Conservation (phyloP, 306 rosid species). For the Prunus kanzakura region DNA sequence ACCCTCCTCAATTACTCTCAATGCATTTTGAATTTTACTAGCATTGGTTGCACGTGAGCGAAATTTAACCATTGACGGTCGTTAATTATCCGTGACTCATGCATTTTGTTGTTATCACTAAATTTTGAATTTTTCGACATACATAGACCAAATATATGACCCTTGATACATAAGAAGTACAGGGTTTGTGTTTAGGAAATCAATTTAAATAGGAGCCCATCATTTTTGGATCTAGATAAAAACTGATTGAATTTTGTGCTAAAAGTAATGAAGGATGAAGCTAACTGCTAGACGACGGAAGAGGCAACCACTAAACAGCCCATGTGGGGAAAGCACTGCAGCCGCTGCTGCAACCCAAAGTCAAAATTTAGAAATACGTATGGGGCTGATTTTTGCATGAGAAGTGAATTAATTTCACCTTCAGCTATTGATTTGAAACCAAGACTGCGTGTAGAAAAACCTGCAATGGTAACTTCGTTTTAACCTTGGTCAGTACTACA, state of each 20-base stretch:
- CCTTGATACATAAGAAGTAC: no score
- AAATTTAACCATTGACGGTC: no score
- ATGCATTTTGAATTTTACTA: no score
- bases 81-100: no score
- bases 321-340: constrained; percentile 6
- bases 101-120: no score
- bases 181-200: not conserved
- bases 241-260: not conserved
- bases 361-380: not conserved
- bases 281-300: not conserved
- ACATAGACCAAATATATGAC: no score
- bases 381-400: not conserved
- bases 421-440: no score
- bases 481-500: no score
- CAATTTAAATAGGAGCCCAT: not conserved
- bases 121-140: no score
- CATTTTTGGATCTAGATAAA: constrained; percentile 1
- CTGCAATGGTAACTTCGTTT: no score
- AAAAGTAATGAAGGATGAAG: not conserved
- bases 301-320: constrained; percentile 23
- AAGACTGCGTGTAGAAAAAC: no score
- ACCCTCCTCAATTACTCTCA: no score
- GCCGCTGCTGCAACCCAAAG: not conserved
- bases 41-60: fast-evolving
- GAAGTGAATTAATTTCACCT: not conserved